Evolutionary conservation across 2,329 filamentous ascomycete genomes (phyloP).

Genomic region (Xylariaceae sp.): DNA sequence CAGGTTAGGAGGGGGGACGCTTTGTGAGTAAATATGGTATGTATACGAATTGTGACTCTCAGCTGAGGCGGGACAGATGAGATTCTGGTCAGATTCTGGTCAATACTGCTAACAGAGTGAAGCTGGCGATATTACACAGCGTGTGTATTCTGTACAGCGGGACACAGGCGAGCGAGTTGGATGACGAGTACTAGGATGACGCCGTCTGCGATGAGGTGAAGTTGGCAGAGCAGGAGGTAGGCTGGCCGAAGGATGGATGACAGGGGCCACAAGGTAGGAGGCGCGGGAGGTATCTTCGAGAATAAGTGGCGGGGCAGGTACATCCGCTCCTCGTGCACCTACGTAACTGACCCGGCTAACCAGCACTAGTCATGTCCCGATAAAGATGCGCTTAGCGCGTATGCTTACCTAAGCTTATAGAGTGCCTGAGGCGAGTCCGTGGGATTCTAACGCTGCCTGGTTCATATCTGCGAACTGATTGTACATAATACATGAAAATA

Average conservation of each 20-base stretch:
- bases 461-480: too few relatives aligned
- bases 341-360: background rate
- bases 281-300: background rate
- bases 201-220: background rate
- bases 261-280: background rate
- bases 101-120: background rate
- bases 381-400: background rate
- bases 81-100: background rate
- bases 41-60: too few relatives aligned
- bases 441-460: too few relatives aligned
- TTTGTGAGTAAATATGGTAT: too few relatives aligned
- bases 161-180: background rate
- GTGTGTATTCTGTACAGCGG: background rate
- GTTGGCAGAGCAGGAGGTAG: background rate
- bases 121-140: background rate
- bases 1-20: too few relatives aligned
- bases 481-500: too few relatives aligned
- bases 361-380: background rate
- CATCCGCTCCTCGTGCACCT: background rate
- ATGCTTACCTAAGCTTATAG: background rate
- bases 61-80: background rate
- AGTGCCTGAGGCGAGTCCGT: background rate
- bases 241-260: background rate
- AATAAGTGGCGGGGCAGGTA: background rate
- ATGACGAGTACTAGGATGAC: background rate